Evolutionary conservation across 2,329 filamentous ascomycete genomes (phyloP).

Genomic region (Hypoxylon sp.): DNA sequence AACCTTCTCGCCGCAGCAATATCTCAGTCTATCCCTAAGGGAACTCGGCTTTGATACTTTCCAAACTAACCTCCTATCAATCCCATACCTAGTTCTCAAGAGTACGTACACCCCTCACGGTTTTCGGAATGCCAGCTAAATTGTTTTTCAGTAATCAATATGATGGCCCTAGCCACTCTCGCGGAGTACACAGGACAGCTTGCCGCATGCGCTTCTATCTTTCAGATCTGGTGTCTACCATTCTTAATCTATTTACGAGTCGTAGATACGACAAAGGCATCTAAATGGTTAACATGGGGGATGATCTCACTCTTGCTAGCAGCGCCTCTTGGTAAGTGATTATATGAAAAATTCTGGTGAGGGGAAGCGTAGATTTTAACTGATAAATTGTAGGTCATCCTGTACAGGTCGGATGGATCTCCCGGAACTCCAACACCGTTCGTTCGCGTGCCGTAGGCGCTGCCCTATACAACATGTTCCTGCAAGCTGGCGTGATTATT

Average conservation of each 20-base stretch:
- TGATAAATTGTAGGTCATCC: constrained; percentile 46
- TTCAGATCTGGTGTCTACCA: constrained; percentile 73
- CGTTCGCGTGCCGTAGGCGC: constrained; percentile 70
- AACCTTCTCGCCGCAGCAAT: constrained; percentile 61
- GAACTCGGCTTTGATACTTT: constrained; percentile 67
- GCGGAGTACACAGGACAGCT: constrained; percentile 65
- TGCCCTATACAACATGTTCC: constrained; percentile 68
- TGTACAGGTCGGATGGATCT: constrained; percentile 55
- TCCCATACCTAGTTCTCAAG: constrained; percentile 58
- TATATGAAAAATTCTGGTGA: not conserved
- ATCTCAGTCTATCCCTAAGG: constrained; percentile 67
- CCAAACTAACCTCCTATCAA: constrained; percentile 69
- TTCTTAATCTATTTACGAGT: constrained; percentile 68
- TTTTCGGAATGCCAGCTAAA: constrained; percentile 3
- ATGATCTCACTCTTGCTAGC: constrained; percentile 61
- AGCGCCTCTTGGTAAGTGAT: constrained; percentile 58
- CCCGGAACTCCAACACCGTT: constrained; percentile 71
- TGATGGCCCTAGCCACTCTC: constrained; percentile 58
- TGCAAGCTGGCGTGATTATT: constrained; percentile 56
- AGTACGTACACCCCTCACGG: constrained; percentile 51
- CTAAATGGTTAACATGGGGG: constrained; percentile 61
- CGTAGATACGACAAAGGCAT: constrained; percentile 57
- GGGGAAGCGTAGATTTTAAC: not conserved
- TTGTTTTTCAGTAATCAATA: constrained; percentile 53
- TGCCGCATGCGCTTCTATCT: constrained; percentile 63